Base-by-base conservation (phyloP, 73 alveolate species). In the Breviolum minutum region DNA sequence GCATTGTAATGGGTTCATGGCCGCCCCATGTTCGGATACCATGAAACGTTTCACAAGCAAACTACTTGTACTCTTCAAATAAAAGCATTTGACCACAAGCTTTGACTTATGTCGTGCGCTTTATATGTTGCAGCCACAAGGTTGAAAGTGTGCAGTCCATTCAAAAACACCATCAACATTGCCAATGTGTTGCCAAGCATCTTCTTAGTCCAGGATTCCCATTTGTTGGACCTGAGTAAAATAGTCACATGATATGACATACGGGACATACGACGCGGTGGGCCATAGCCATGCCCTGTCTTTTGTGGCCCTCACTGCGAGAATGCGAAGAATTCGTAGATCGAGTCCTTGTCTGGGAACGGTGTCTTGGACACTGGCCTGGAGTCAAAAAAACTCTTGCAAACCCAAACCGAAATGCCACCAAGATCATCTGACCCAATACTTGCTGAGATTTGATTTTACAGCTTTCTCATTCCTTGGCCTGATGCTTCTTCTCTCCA, bases 191-290 rank as follows among this genome's bases (percentile, higher is more conserved):
- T 0, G 73, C 91, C 98, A 74, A 61, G 82, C 32, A 19, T 14
- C 98, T 94, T 94, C 94, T 94, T 94, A 9, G 99, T 94, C 99
- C 99, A 94, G 60, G 80, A 32, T 87, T 94, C 99, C 99, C 99
- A 94, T 74, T 94, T 94, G 94, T 94, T 94, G 98, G 98, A 92
- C 98, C 98, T 92, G 30, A 82, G 40, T 27, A 1, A 16, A 14
- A 30, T n/a, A 9, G 22, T 27, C 24, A 14, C 77, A 68, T 68
- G 77, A 14, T 17, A 14, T 22, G 77, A 68, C 17, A 14, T 40
- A 40, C 54, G 54, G 3, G 77, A 68, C 17, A 14, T 40, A 40
- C 54, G 54, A 40, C 54, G 54, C 3, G 54, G 54, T 40, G 54
- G 54, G 54, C 54, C 54, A 40, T 40, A 40, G 54, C 54, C 54